Evolutionary conservation across 1,139 yeast species (phyloP).

Genomic region (Geotrichum histeridarum): DNA sequence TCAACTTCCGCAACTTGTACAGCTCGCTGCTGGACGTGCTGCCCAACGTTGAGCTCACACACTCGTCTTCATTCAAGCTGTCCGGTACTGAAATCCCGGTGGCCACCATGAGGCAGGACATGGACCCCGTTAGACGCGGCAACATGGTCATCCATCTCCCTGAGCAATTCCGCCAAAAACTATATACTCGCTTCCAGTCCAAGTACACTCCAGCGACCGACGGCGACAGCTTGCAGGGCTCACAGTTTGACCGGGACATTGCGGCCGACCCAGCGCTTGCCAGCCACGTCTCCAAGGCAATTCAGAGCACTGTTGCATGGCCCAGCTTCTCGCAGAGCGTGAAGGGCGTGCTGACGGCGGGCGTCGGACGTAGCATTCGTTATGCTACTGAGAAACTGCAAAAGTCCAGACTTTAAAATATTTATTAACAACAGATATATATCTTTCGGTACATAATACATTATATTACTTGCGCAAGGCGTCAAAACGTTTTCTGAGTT

Average conservation of each 20-base stretch:
- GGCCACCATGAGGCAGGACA: constrained; percentile 37
- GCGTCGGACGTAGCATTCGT: constrained; percentile 60
- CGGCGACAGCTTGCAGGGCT: constrained; percentile 17
- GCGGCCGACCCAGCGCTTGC: constrained; percentile 43
- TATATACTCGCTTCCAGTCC: constrained; percentile 43
- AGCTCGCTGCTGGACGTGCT: constrained; percentile 56
- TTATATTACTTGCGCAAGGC: constrained; percentile 41
- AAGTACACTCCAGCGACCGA: constrained; percentile 27
- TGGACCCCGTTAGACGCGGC: constrained; percentile 37
- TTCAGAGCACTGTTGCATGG: constrained; percentile 57
- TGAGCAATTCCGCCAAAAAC: constrained; percentile 44
- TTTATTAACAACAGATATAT: neutral
- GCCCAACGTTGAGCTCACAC: constrained; percentile 33
- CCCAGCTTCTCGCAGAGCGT: constrained; percentile 72
- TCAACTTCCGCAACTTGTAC: constrained; percentile 64
- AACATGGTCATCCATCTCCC: constrained; percentile 47
- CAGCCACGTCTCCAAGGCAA: constrained; percentile 41
- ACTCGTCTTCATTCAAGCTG: constrained; percentile 22
- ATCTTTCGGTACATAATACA: neutral
- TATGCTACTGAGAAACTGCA: constrained; percentile 72
- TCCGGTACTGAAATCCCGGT: constrained; percentile 25
- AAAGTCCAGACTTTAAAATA: constrained; percentile 30
- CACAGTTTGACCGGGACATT: constrained; percentile 39
- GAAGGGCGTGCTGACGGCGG: constrained; percentile 86
- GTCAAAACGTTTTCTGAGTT: constrained; percentile 50